Base-by-base conservation (phyloP, 1,284 basidiomycete genomes). In the Fomes fomentarius region DNA sequence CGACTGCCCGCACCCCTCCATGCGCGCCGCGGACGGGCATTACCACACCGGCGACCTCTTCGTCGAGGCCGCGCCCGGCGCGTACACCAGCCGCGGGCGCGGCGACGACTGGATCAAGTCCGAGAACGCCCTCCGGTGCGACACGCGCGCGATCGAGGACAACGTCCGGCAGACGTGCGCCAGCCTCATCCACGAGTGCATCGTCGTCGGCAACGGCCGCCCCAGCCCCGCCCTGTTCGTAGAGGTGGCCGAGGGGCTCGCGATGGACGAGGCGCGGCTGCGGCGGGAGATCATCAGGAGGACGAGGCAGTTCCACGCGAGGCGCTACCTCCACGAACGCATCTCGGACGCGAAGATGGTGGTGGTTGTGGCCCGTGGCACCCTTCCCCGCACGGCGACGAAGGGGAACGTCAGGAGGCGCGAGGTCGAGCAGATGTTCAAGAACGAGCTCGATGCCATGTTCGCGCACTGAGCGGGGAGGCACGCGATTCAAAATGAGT, bases 61-160 rank as follows among this genome's bases (percentile, higher is more conserved):
- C 74, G 76, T 82, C 61, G 81, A 85, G 66, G 74, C 77, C 35
- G 54, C 71, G 10, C 74, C 80, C 0, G 83, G 83, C 0, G 71
- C 69, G 57, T 89, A 83, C 67, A 63, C 80, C 26, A 83, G 78
- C 64, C 78, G 83, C 43, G 87, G 87, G 19, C 77, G 87, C 39
- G 81, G 87, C 54, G 87, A 89, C 60, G 87, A 89, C 68, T 89
- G 87, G 87, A 89, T 89, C 68, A 89, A 89, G 72, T 85, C 83
- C 45, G 81, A 86, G 63, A 87, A 79, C 66, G 82, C 84, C 63
- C 71, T 89, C 54, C 79, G 85, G 30, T 87, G 87, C 60, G 86
- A 89, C 64, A 88, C 87, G 45, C 85, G 82, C 76, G 78, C 87
- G 22, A 88, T 89, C 56, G 87, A 89, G 69, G 87, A 89, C 55